Evolutionary conservation across 1,284 basidiomycete species (phyloP), one percentile per base, ranked within the genome.

Genomic region (Malassezia arunalokei): DNA sequence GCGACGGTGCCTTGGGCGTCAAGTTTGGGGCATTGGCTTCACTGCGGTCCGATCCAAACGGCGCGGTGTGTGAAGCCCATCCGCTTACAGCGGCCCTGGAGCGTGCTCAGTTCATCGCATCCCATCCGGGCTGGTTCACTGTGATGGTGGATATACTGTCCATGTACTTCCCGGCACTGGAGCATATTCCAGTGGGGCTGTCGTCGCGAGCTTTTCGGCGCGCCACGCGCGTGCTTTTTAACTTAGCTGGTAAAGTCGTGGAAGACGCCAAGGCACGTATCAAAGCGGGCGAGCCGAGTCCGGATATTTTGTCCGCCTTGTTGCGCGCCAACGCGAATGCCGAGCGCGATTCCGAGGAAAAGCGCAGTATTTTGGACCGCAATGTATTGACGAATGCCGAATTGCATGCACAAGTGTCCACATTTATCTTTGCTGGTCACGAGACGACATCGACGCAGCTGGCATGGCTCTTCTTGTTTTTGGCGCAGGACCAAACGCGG

Each of bases 371-470:
- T 8, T 37, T 49, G 24, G 55, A 49, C 40, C 38, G 32, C 8
- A 27, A 42, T 6, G 27, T 57, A 35, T 51, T 71, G 6, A 55
- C 57, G 29, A 68, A 71, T 40, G 47, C 49, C 9, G 67, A 71
- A 47, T 40, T 71, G 6, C 54, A 60, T 14, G 65, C 65, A 3
- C 66, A 71, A 43, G 58, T 69, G 15, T 65, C 65, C 5, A 68
- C 66, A 0, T 56, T 71, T 14, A 57, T 68, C 4, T 68, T 72
- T 20, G 65, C 63, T 3, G 69, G 69, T 0, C 68, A 72, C 57
- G 71, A 73, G 44, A 69, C 70, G 2, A 65, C 68, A 3, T 58
- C 65, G 6, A 65, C 65, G 8, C 66, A 66, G 33, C 58, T 63
- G 9, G 48, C 56, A 1, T 73, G 71, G 71, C 60, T 68, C 6